Evolutionary conservation across 495 filamentous ascomycete genomes (phyloP), one percentile per base, ranked within the genome.

Genomic region (Talaromyces ruber): DNA sequence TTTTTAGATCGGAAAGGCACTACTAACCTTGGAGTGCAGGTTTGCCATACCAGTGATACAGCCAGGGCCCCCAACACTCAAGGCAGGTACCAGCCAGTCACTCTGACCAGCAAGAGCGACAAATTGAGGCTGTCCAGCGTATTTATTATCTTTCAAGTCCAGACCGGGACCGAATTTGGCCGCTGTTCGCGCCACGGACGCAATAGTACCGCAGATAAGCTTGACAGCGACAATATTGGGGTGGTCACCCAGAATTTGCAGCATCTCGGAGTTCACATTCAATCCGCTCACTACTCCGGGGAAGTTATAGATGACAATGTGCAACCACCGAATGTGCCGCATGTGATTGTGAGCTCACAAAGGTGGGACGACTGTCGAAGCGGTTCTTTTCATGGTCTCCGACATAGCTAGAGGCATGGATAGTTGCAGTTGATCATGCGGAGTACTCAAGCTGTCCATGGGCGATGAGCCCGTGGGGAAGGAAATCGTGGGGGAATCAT

Each of bases 281-380:
- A 91, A 75, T n/a, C 90, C 89, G 34, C 78, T 74, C 37, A 85
- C 85, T 4, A 87, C 90, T 21, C 82, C 87, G 8, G 90, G 90
- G 71, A 85, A 94, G 76, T 93, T 94, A 78, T 94, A 94, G 67
- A 94, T 90, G 61, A 93, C 75, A 65, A 94, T 21, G 86, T 81
- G 53, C 86, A 85, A 68, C 88, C 90, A 34, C 90, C 89, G 30
- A 88, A 90, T 64, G 92, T 86, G 54, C 54, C 54, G 26, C 54
- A 57, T 28, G 54, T 57, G 16, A 57, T 56, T 91, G 69, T 21
- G 86, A 88, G 58, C 87, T 66, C 64, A 43, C n/a, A 43, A 43
- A 43, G 39, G 39, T 43, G 39, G 39, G 0, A 4, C 39, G 6
- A 18, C 39, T 7, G 39, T 12, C 39, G 39, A 43, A 43, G 39